Conservation (phyloP, 2,329 filamentous ascomycete genomes). For the Dryadomyces quercivorus region DNA sequence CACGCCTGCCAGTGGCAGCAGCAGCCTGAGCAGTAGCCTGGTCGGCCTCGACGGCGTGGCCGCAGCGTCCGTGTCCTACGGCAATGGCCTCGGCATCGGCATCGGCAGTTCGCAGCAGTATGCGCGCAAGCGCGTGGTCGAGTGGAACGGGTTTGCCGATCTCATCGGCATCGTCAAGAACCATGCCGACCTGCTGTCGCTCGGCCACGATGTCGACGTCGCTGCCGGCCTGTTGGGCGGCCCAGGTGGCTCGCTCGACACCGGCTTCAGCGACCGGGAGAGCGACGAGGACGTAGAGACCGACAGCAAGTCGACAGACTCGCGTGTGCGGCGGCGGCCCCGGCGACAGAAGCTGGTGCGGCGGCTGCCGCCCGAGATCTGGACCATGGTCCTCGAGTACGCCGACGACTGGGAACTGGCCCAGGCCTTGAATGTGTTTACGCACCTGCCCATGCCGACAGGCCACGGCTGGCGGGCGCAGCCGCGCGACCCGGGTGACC, state of each 20-base stretch:
- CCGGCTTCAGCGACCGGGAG: neutral
- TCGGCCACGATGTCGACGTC: constrained; percentile 58
- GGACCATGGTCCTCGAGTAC: constrained; percentile 76
- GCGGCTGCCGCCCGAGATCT: constrained; percentile 70
- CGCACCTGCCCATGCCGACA: constrained; percentile 58
- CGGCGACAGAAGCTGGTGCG: constrained; percentile 21
- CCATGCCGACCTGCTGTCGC: constrained; percentile 61
- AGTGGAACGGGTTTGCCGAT: constrained; percentile 56
- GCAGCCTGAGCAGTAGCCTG: constrained; percentile 6
- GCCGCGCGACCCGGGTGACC: constrained; percentile 48
- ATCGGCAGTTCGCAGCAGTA: constrained; percentile 17
- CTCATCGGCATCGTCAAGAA: constrained; percentile 65
- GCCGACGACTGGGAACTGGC: constrained; percentile 87
- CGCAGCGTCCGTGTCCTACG: constrained; percentile 10
- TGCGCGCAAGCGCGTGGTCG: constrained; percentile 34
- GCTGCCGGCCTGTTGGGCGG: constrained; percentile 19
- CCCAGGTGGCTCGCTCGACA: neutral
- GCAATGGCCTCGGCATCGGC: constrained; percentile 15
- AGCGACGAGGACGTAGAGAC: neutral
- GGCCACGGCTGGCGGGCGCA: constrained; percentile 48
- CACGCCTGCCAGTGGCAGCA: constrained; percentile 10
- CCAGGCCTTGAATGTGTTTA: constrained; percentile 67
- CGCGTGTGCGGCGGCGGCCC: neutral
- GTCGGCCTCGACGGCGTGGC: neutral
- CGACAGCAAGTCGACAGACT: neutral